These are phyloP conservation scores for Globisporangium apiculatum DNA, from an alignment of 352 stramenopile genomes.

Conservation along the genomic window DNA sequence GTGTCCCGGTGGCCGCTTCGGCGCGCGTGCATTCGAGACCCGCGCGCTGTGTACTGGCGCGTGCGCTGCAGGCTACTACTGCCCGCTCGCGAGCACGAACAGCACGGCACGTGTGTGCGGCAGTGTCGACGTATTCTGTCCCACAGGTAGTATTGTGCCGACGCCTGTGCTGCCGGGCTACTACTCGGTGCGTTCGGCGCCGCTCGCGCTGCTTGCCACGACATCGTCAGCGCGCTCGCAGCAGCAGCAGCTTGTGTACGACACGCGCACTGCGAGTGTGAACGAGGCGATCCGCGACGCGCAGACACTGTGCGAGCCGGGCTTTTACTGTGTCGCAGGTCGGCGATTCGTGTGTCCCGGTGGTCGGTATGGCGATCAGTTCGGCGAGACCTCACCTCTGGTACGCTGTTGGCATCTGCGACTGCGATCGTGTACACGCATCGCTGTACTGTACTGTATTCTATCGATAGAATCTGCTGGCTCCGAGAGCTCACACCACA, in stretches of 20 bases:
- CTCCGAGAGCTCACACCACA: neutral
- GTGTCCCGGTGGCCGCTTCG: constrained; percentile 48
- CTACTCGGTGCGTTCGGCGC: constrained; percentile 35
- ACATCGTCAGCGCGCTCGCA: no score
- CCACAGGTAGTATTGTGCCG: constrained; percentile 44
- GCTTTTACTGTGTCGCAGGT: constrained; percentile 60
- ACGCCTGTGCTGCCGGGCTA: constrained; percentile 46
- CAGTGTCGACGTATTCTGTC: constrained; percentile 45
- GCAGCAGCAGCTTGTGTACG: constrained; percentile 2
- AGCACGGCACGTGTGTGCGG: constrained; percentile 28
- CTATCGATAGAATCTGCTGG: no score
- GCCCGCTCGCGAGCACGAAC: constrained; percentile 46
- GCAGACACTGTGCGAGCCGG: constrained; percentile 51
- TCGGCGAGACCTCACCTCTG: constrained; percentile 30
- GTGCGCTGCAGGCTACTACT: constrained; percentile 54
- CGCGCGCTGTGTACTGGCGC: constrained; percentile 25
- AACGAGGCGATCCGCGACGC: constrained; percentile 32
- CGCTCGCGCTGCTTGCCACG: neutral
- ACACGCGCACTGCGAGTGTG: constrained; percentile 9
- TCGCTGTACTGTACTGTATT: no score
- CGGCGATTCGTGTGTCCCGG: constrained; percentile 47
- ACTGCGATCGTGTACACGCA: no score
- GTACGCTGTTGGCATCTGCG: neutral
- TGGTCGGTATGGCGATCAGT: constrained; percentile 41
- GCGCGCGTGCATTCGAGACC: constrained; percentile 24